Conservation (phyloP, 2,329 filamentous ascomycete species). For the Nemania sp. region DNA sequence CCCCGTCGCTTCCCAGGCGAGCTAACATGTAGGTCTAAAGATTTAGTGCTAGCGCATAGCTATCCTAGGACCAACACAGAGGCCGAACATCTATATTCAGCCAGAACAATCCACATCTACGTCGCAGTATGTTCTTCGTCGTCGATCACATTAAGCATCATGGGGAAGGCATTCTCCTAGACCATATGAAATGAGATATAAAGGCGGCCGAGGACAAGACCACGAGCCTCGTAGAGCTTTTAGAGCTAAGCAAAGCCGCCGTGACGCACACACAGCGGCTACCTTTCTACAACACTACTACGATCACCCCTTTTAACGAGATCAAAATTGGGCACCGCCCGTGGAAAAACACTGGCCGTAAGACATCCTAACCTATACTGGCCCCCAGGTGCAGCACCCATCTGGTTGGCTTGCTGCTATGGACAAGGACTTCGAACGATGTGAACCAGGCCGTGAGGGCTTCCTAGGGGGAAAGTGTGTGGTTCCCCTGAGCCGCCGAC, state of each 20-base stretch:
- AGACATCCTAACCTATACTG: conserved; percentile 10
- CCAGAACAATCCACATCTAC: conserved; percentile 5
- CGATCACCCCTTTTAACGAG: too few relatives aligned
- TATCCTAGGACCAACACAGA: not conserved
- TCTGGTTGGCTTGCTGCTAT: not conserved
- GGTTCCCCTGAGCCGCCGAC: not conserved
- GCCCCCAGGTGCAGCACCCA: not conserved
- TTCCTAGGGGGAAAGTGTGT: not conserved
- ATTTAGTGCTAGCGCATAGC: not conserved
- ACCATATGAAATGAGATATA: conserved; percentile 3
- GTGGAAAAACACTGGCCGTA: conserved; percentile 5
- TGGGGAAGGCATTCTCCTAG: conserved; percentile 6
- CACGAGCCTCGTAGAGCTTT: too few relatives aligned
- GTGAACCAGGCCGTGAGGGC: not conserved
- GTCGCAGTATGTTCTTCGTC: conserved; percentile 20
- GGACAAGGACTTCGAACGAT: conserved; percentile 8
- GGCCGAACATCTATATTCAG: not conserved
- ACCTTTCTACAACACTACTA: not conserved
- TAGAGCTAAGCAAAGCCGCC: too few relatives aligned
- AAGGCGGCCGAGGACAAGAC: too few relatives aligned
- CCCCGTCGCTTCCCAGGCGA: not conserved
- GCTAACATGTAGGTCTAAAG: not conserved
- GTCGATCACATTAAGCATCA: not conserved
- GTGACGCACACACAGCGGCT: not conserved
- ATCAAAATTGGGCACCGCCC: not conserved